Percentiles rank a stretch among this genome's conserved stretches.
Conservation (phyloP, 495 filamentous ascomycete genomes). For the Podospora tetraspora region DNA sequence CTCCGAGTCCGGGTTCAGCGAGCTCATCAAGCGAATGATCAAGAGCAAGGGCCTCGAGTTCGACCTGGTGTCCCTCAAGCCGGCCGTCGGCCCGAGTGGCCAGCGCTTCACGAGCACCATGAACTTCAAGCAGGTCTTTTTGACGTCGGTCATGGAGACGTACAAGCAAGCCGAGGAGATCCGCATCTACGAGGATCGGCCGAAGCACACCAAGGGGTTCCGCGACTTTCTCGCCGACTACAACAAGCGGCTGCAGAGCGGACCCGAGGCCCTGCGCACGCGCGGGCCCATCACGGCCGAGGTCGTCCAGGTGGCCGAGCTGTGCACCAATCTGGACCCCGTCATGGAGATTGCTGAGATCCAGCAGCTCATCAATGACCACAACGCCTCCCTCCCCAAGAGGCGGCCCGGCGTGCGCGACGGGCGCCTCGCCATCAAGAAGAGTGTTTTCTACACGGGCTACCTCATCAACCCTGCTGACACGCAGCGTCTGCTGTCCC, state of each 20-base stretch:
- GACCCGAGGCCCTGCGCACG: constrained; percentile 26
- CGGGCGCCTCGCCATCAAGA: constrained; percentile 64
- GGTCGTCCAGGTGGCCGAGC: constrained; percentile 82
- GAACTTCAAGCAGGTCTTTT: constrained; percentile 78
- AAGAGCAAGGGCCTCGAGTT: constrained; percentile 74
- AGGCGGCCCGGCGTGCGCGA: constrained; percentile 26
- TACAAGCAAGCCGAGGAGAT: constrained; percentile 81
- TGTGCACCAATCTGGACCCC: constrained; percentile 70
- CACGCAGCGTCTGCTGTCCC: constrained; percentile 61
- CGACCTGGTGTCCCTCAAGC: constrained; percentile 86
- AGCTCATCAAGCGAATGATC: constrained; percentile 79
- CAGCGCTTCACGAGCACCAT: constrained; percentile 75
- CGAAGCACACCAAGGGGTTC: constrained; percentile 67
- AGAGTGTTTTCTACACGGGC: constrained; percentile 88
- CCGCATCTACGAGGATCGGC: constrained; percentile 57
- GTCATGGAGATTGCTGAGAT: constrained; percentile 77
- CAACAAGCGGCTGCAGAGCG: constrained; percentile 52
- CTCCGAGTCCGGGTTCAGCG: constrained; percentile 65
- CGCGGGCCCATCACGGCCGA: constrained; percentile 65
- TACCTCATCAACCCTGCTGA: constrained; percentile 73
- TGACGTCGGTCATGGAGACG: constrained; percentile 73
- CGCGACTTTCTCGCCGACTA: constrained; percentile 71
- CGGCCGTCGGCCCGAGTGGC: constrained; percentile 68
- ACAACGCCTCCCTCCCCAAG: constrained; percentile 55
- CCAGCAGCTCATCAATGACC: constrained; percentile 81